These are phyloP conservation scores for Exophiala viscosa DNA, from an alignment of 2,329 filamentous ascomycete species.

Conservation along the genomic window DNA sequence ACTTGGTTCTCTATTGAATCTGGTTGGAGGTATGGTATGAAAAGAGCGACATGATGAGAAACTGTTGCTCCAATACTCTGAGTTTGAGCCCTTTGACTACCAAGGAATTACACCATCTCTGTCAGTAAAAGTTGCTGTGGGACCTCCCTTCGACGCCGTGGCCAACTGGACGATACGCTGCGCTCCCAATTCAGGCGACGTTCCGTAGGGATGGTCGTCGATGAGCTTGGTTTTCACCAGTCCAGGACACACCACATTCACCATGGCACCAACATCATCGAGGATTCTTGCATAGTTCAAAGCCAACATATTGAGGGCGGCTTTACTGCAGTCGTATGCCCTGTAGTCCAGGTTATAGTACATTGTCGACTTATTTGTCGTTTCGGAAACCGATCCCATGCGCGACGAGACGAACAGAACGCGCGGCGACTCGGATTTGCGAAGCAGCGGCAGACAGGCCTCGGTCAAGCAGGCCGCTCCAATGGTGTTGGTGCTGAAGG, in stretches of 20 bases:
- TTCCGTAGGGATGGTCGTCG: conserved; percentile 1
- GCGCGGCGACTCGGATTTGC: conserved; percentile 32
- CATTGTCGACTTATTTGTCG: conserved; percentile 30
- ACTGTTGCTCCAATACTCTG: neutral
- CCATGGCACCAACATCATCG: conserved; percentile 9
- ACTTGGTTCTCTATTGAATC: conserved; percentile 8
- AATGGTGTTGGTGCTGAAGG: conserved; percentile 43
- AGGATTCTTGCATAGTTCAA: conserved; percentile 12
- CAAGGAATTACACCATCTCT: conserved; percentile 12
- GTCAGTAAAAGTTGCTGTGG: conserved; percentile 16
- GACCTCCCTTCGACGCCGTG: neutral
- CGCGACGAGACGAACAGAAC: conserved; percentile 40
- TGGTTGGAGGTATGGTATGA: conserved; percentile 12
- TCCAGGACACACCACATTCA: conserved; percentile 15
- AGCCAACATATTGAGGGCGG: conserved; percentile 42
- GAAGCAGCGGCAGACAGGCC: conserved; percentile 39
- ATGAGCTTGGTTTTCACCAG: conserved; percentile 8
- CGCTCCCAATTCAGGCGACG: conserved; percentile 12
- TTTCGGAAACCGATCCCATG: conserved; percentile 35
- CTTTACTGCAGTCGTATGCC: conserved; percentile 42
- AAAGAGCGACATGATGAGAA: neutral
- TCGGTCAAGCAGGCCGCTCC: conserved; percentile 40
- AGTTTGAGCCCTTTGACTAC: neutral
- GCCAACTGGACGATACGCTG: conserved; percentile 16
- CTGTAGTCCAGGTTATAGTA: conserved; percentile 33